Base-by-base conservation (phyloP, 73 alveolate genomes). In the Stentor coeruleus region DNA sequence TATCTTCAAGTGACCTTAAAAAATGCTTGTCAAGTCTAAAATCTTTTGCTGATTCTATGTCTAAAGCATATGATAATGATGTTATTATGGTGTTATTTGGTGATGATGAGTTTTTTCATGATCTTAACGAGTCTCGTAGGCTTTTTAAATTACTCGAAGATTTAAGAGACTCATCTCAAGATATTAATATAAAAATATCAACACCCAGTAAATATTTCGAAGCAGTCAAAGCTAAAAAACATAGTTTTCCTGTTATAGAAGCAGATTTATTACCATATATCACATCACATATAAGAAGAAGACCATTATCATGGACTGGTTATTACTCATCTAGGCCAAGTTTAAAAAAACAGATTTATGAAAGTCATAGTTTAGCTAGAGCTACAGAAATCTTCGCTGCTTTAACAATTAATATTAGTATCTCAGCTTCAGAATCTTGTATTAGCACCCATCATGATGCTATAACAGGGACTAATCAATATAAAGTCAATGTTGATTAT, bases 21-120 rank as follows among this genome's bases (percentile, higher is more conserved):
- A 28, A 15, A 28, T 20, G 79, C 39, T 66, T 31, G 11, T 26
- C 11, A 20, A 40, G 15, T 20, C 37, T 66, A 26, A 14, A 66
- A 14, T 20, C 11, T 20, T 66, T 26, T 66, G 79, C 39, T 66
- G 15, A 20, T 26, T 20, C 11, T 26, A 33, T 20, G 33, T 28
- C n/a, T 28, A 20, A 37, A 28, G 79, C 79, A 26, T 66, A 66
- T 66, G 33, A 33, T 14, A 66, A 37, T 28, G 79, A 66, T 26
- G 33, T 28, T 20, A 66, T 66, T 40, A 66, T 66, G 79, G n/a
- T 66, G n/a, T 66, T 66, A 66, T 66, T 20, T 66, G 79, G 79
- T 20, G 79, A 66, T 20, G 79, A 66, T 33, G n/a, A 28, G 40
- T 66, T 31, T 20, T 66, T 20, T 66, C n/a, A 66, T 26, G 79